Evolutionary conservation across 192 early-diverging fungal species (phyloP), one percentile per base, ranked within the genome.

Genomic region (Backusella psychrophila): DNA sequence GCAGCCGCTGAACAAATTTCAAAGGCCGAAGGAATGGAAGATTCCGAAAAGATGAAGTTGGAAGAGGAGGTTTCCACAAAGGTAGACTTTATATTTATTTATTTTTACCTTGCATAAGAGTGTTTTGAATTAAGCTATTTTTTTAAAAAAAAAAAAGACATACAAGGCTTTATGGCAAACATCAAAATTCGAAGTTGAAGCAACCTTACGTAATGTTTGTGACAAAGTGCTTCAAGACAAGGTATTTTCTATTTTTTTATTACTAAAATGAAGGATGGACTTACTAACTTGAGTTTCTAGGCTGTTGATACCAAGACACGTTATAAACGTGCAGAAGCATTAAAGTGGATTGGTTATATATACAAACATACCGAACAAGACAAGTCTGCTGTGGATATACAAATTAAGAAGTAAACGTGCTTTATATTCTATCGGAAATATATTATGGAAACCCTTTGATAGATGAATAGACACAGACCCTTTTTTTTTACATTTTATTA

Each of bases 101-200:
- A 19, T 39, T 11, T 39, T 11, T 39, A 39, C 19, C 17, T 21
- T 49, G 3, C 15, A 14, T 17, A 39, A 39, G 38, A n/a, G 17
- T 19, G 46, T 39, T 39, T 39, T 39, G 19, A 63, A 4, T 31
- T 15, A 66, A 31, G 0, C 33, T 33, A 3, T 67, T n/a, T 66
- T 41, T 41, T 41, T 41, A 5, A 5, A 0, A 9, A 26, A 1
- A 38, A 9, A 39, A 39, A 11, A 79, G 78, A 56, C 77, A 21
- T 77, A 77, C 49, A 74, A 78, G 42, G 78, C 78, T 15, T 76
- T 83, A 41, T 83, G 82, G 82, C 78, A 83, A 42, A 80, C 78
- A 26, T 83, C 82, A 3, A 80, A 80, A 36, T 78, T 83, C 38
- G 82, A 83, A 11, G 78, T 83, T 0, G 82, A 83, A 38, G 73